phyloP scores from a whole-genome alignment of 176 grass and related monocot species.

The Raddia guianensis region DNA sequence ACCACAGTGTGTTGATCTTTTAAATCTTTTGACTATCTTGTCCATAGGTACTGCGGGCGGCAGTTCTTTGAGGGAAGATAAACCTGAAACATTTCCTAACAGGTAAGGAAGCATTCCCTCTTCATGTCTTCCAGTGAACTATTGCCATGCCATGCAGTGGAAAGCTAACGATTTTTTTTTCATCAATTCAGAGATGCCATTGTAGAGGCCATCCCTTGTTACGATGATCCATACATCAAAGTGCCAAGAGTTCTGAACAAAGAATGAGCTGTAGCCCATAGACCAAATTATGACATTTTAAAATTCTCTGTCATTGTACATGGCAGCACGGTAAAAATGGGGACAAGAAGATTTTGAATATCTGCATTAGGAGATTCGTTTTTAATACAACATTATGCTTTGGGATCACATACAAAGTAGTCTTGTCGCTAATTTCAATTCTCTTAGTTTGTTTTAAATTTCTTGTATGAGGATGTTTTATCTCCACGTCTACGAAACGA shows the following conservation, averaged over 20 bases:
- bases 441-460: not conserved
- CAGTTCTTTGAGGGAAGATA: slow-evolving; percentile 67
- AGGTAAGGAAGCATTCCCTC: slow-evolving; percentile 44
- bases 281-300: slow-evolving; percentile 16
- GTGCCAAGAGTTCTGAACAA: slow-evolving; percentile 87
- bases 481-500: too few species aligned
- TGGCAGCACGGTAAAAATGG: not conserved
- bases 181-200: slow-evolving; percentile 63
- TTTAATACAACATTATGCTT: not conserved
- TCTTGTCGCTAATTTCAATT: not conserved
- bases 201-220: slow-evolving; percentile 68
- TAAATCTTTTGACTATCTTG: slow-evolving; percentile 10
- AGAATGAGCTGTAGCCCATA: slow-evolving; percentile 51
- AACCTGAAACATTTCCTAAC: slow-evolving; percentile 73
- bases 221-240: slow-evolving; percentile 79
- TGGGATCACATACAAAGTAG: not conserved
- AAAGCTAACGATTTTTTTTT: not conserved
- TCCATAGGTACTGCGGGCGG: slow-evolving; percentile 46
- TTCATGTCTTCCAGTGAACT: not conserved
- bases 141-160: not conserved
- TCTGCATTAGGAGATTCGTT: not conserved
- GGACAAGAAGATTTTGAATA: not conserved
- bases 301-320: not conserved
- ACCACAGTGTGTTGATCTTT: not conserved
- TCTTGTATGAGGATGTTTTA: too few species aligned